Base-by-base conservation (phyloP, 306 rosid genomes). In the Trifolium repens region DNA sequence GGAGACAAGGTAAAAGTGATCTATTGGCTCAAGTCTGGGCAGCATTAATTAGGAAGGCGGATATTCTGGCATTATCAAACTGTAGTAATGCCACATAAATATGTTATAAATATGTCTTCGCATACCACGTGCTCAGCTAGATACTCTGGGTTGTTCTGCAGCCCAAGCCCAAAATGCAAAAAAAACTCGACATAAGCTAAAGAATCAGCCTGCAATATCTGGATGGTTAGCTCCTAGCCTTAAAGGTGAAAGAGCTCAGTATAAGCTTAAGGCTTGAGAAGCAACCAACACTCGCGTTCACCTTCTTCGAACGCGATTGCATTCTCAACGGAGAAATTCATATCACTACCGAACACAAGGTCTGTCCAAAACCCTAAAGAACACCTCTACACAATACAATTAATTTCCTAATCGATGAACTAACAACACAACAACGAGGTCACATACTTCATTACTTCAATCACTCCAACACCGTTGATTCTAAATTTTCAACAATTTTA, bases 331-430 rank as follows among this genome's bases (percentile, higher is more conserved):
- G 47, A 40, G 17, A 17, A 65, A 55, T 57, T 57, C 57, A 46
- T 37, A 71, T 53, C 59, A 13, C 68, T 54, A 76, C 27, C 74
- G 14, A 80, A 67, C 37, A 59, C 8, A 0, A 5, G 8, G 16
- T 24, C 58, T 40, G 22, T 59, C 47, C 68, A 60, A 53, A 1
- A 9, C 69, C 32, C 76, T 80, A 64, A 26, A 47, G 30, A 74
- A 11, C 17, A 49, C 26, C 57, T 68, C 44, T 32, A 46, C 10
- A 9, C 67, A 74, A 19, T 37, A 26, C 60, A 32, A 44, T 69
- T 40, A 13, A 74, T 74, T 60, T 59, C 72, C 42, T 37, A 58
- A 43, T 60, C 6, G 8, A 59, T 7, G 61, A 69, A 61, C 73
- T 5, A 4, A 60, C 14, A 15, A 59, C 34, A 58, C 37, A 7